Evolutionary conservation across 1,139 yeast species (phyloP).

Genomic region (Kurtzmaniella quercitrusa): DNA sequence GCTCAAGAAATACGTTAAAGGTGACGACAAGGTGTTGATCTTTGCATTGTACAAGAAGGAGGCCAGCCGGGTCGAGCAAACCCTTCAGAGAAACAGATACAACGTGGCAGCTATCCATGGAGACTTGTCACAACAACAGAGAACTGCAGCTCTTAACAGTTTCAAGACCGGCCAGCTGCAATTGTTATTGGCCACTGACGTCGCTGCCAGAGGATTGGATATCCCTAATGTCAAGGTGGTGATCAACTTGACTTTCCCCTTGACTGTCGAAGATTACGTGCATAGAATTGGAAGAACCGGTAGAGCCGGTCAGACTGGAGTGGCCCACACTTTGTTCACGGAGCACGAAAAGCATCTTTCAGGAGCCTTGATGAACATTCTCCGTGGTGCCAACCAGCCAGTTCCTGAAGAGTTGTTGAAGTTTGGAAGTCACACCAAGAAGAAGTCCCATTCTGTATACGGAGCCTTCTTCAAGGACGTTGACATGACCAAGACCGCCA

Average conservation of each 20-base stretch:
- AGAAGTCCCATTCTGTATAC: conserved; percentile 92
- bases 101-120: conserved; percentile 93
- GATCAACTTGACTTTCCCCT: conserved; percentile 92
- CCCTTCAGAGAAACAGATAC: conserved; percentile 69
- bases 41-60: conserved; percentile 96
- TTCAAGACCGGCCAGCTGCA: conserved; percentile 80
- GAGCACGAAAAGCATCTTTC: conserved; percentile 96
- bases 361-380: conserved; percentile 88
- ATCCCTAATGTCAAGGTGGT: conserved; percentile 97
- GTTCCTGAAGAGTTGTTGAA: conserved; percentile 96
- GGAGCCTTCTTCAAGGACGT: conserved; percentile 96
- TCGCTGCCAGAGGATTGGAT: conserved; percentile 97
- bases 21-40: conserved; percentile 78
- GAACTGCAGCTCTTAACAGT: conserved; percentile 80
- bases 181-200: conserved; percentile 91
- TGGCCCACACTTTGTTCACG: conserved; percentile 91
- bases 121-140: conserved; percentile 86
- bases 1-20: conserved; percentile 70
- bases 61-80: conserved; percentile 84
- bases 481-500: conserved; percentile 82
- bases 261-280: conserved; percentile 96
- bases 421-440: conserved; percentile 96
- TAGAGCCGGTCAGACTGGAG: conserved; percentile 94
- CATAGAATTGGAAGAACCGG: conserved; percentile 99
- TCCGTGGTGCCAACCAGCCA: conserved; percentile 89